Evolutionary conservation across 176 grass and related monocot species (phyloP), one percentile per base, ranked within the genome.

Genomic region (Oryza officinalis): DNA sequence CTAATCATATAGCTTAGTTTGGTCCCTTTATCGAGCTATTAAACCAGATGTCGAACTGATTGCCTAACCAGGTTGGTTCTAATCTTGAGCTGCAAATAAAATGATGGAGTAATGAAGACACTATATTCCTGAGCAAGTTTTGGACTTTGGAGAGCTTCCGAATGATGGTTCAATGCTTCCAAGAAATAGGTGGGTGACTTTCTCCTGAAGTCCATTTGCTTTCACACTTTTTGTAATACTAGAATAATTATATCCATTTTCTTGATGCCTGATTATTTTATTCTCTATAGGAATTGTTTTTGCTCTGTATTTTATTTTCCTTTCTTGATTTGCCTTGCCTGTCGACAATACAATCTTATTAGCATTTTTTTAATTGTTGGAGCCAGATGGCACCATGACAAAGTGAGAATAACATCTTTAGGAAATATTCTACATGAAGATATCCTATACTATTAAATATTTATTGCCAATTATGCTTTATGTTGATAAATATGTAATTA

Each of bases 221-320:
- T 37, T 25, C 49, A 18, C 49, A 49, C 49, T 71, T 71, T 64
- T 65, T 49, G 23, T 27, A 46, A 49, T 64, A 10, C 13, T 26
- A 40, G 17, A 71, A 65, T 65, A 10, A 6, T 65, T 50, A 0
- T 38, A 1, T 80, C 52, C 74, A 27, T 31, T 65, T 80, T 38
- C 27, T 26, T 54, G 49, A 20, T 54, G 17, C 4, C 17, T 54
- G 49, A 43, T 27, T 61, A 44, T 65, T 65, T 28, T 65, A 46
- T 37, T 79, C n/a, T 63, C 4, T 72, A 79, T 57, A 86, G 8
- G 2, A 63, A 32, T 14, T 15, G 60, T 80, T 80, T 80, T 73
- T 74, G 43, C 25, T 27, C 33, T 26, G 11, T 17, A 64, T 13
- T 22, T 76, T 30, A 63, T 63, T 27, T 76, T 64, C 6, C 17